Percentiles rank a stretch among this genome's conserved stretches.
Conservation (phyloP, 2,329 filamentous ascomycete genomes). For the Exophiala xenobiotica region DNA sequence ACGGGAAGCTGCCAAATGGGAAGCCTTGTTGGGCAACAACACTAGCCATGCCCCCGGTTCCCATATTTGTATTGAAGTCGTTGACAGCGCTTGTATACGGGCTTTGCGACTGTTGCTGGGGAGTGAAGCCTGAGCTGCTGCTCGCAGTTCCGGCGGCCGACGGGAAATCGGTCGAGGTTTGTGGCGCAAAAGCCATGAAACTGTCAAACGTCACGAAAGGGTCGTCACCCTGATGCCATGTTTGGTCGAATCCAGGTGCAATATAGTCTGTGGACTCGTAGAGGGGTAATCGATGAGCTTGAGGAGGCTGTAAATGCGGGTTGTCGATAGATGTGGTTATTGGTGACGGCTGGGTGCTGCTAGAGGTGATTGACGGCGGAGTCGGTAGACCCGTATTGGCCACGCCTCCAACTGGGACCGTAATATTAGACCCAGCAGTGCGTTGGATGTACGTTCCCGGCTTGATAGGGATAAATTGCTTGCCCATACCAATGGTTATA, state of each 20-base stretch:
- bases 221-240: conserved; percentile 26
- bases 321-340: conserved; percentile 18
- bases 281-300: conserved; percentile 5
- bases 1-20: conserved; percentile 21
- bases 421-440: conserved; percentile 1
- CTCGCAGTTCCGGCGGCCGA: conserved; percentile 15
- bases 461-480: conserved; percentile 33
- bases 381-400: conserved; percentile 27
- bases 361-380: conserved; percentile 25
- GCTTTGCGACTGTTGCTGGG: conserved; percentile 23
- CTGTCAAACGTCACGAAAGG: conserved; percentile 32
- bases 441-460: conserved; percentile 25
- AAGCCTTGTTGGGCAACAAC: conserved; percentile 7
- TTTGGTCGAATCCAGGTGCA: conserved; percentile 20
- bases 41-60: conserved; percentile 3
- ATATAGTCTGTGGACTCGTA: conserved; percentile 22
- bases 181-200: conserved; percentile 30
- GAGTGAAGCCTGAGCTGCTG: conserved; percentile 18
- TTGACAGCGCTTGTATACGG: conserved; percentile 13
- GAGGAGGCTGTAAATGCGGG: conserved; percentile 7
- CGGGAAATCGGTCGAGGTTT: conserved; percentile 17
- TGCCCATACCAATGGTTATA: conserved; percentile 39
- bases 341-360: conserved; percentile 27
- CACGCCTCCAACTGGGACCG: conserved; percentile 2
- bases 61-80: conserved; percentile 12